Evolutionary conservation across 2,329 filamentous ascomycete genomes (phyloP).

Genomic region (Cytospora chrysosperma): DNA sequence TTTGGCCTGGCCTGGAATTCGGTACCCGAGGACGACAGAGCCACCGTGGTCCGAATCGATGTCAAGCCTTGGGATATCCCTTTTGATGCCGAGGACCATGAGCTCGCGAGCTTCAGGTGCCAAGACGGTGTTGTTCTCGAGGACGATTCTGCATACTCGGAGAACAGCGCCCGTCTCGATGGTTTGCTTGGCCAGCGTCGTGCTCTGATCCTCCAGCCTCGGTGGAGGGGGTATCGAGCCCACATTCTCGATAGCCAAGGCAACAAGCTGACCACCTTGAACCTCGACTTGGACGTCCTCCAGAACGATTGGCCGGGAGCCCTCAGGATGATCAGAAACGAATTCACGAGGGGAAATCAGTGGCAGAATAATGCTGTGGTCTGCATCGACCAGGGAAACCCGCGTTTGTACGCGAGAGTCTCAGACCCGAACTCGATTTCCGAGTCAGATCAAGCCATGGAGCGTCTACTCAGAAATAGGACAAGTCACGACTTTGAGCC

Average conservation of each 20-base stretch:
- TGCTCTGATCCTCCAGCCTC: background rate
- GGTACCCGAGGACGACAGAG: background rate
- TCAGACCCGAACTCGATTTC: background rate
- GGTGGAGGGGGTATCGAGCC: background rate
- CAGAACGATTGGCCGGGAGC: background rate
- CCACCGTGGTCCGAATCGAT: background rate
- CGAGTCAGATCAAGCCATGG: background rate
- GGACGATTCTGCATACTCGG: background rate
- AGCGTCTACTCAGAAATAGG: constrained; percentile 2
- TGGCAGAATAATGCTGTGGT: background rate
- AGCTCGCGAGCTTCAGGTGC: background rate
- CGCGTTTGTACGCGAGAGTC: background rate
- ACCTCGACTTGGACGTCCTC: background rate
- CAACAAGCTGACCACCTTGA: background rate
- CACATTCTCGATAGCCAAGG: background rate
- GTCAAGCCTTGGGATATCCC: background rate
- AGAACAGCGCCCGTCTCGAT: background rate
- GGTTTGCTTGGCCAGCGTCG: background rate
- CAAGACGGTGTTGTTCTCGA: background rate
- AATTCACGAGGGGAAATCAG: background rate
- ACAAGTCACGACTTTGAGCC: background rate
- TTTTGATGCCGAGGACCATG: background rate
- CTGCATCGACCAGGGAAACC: constrained; percentile 5
- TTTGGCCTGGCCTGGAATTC: background rate
- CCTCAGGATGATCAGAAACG: background rate